Evolutionary conservation across 257 asterid species (phyloP), one percentile per base, ranked within the genome.

Genomic region (Ilex aquifolium): DNA sequence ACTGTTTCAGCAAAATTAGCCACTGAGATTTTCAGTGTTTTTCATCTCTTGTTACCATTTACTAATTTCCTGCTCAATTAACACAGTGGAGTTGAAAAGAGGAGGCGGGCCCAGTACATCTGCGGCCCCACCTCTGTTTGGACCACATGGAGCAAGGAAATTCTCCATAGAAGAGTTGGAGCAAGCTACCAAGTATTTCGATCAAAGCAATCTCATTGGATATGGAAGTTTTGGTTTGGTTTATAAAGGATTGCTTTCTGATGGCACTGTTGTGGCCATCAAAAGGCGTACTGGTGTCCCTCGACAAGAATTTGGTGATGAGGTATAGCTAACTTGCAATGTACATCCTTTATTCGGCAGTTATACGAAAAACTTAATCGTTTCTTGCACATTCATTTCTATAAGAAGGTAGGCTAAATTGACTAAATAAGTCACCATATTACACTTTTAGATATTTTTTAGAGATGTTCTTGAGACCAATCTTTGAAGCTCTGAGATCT

Each of bases 261-360:
- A 88, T 66, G 96, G 96, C 30, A 83, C 86, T 49, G 69, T 83
- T 3, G 96, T 88, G 32, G 95, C 95, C 46, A 65, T 85, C 68
- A 85, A 88, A 69, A 69, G 81, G 65, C 90, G 90, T 17, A 42
- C 32, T 3, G 85, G 80, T 15, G 59, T 48, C 57, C 79, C 85
- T 3, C 49, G 72, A 8, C 85, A 60, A 32, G 79, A 82, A 16
- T 88, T 88, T 30, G 50, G 50, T 9, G 76, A 83, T 39, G 84
- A 81, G 90, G 93, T 84, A 75, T 52, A 60, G 7, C 13, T 31
- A 58, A 58, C 31, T 30, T 17, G 31, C 31, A 51, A 32, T 17
- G 10, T 15, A 40, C 11, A 2, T 31, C 56, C 50, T 31, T 31
- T 21, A 21, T 21, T 21, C 27, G 1, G 27, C 27, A 21, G 27